A percentile compares a stretch with the other conserved stretches of the same genome.
phyloP scores from a whole-genome alignment of 805 yeast genomes.

The Saccharomyces mikatae region DNA sequence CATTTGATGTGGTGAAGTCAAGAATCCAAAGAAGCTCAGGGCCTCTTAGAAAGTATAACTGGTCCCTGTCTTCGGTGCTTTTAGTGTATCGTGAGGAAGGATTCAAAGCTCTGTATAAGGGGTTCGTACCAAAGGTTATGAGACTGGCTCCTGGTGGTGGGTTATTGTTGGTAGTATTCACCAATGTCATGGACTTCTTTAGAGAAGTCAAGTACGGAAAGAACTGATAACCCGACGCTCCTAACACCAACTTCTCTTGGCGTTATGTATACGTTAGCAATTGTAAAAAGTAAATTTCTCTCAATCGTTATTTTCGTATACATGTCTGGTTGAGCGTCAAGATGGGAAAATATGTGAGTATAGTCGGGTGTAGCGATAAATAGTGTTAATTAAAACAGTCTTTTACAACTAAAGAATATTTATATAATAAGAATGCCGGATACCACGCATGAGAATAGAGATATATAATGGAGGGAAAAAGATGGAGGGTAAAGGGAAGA shows the following conservation, averaged over 20 bases:
- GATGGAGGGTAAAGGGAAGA: neutral
- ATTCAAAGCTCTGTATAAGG: slow-evolving; percentile 82
- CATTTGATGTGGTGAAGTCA: slow-evolving; percentile 95
- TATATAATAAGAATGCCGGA: neutral
- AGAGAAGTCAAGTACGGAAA: slow-evolving; percentile 33
- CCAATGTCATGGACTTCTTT: slow-evolving; percentile 90
- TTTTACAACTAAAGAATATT: neutral
- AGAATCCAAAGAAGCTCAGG: slow-evolving; percentile 63
- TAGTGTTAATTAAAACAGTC: neutral
- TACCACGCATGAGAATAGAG: neutral
- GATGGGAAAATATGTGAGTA: neutral
- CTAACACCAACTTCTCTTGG: too few species aligned
- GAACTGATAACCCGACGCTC: neutral
- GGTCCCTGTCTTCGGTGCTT: slow-evolving; percentile 78
- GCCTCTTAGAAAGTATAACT: slow-evolving; percentile 63
- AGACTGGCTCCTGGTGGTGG: slow-evolving; percentile 99
- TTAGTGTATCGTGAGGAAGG: slow-evolving; percentile 84
- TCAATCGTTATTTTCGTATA: too few species aligned
- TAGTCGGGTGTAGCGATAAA: neutral
- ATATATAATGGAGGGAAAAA: neutral
- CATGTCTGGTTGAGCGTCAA: neutral
- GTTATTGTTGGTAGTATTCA: slow-evolving; percentile 91
- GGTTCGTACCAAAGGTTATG: slow-evolving; percentile 92
- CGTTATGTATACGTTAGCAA: too few species aligned
- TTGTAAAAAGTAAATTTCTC: too few species aligned